phyloP scores from a whole-genome alignment of 2,329 filamentous ascomycete genomes.

The Colletotrichum siamense region DNA sequence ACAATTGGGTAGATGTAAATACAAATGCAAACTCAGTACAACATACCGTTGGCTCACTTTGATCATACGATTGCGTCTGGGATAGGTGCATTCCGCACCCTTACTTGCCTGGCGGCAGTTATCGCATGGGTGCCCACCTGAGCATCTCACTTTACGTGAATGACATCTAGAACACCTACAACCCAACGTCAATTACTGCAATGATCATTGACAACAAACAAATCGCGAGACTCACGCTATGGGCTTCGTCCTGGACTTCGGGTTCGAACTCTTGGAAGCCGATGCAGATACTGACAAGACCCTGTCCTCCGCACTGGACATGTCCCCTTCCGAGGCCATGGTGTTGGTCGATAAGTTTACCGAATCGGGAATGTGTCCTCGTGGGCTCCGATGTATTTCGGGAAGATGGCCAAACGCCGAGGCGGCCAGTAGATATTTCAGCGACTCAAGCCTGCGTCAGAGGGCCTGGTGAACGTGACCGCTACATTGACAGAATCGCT shows the following conservation, averaged over 20 bases:
- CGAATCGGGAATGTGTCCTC: background rate
- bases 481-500: background rate
- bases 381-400: background rate
- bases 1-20: slow-evolving; percentile 19
- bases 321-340: slow-evolving; percentile 9
- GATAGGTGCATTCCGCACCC: slow-evolving; percentile 35
- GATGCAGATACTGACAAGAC: background rate
- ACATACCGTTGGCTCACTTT: slow-evolving; percentile 36
- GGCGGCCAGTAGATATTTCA: background rate
- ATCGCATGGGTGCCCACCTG: slow-evolving; percentile 36
- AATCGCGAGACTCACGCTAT: slow-evolving; percentile 15
- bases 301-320: slow-evolving; percentile 8
- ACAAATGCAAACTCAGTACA: slow-evolving; percentile 21
- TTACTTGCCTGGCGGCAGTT: slow-evolving; percentile 36
- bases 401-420: background rate
- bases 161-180: slow-evolving; percentile 36
- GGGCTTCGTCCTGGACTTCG: slow-evolving; percentile 17
- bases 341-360: background rate
- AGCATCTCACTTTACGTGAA: slow-evolving; percentile 38
- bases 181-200: slow-evolving; percentile 2
- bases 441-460: background rate
- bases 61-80: slow-evolving; percentile 34
- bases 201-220: background rate
- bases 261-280: background rate
- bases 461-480: background rate